Conservation (phyloP, 768 basidiomycete genomes). For the Suillus cothurnatus region DNA sequence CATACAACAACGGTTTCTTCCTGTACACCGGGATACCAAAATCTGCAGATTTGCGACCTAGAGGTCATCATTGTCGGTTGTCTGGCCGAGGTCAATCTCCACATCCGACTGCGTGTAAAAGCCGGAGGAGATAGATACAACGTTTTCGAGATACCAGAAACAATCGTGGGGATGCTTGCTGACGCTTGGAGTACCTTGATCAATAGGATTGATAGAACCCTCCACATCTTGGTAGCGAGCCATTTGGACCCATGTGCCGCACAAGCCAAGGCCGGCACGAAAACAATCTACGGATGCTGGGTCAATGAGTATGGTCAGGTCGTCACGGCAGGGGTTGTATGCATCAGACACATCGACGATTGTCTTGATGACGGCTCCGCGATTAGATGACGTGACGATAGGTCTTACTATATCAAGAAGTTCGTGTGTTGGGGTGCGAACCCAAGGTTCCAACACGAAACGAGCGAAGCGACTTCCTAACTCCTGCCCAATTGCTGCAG, state of each 20-base stretch:
- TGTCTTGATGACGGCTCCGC: slow-evolving; percentile 25
- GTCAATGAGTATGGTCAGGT: slow-evolving; percentile 33
- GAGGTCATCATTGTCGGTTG: slow-evolving; percentile 1
- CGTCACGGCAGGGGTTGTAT: slow-evolving; percentile 42
- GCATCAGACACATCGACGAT: slow-evolving; percentile 6
- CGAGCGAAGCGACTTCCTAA: slow-evolving; percentile 44
- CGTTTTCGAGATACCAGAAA: slow-evolving; percentile 62
- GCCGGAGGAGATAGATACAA: slow-evolving; percentile 52
- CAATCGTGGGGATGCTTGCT: slow-evolving; percentile 18
- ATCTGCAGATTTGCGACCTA: background rate
- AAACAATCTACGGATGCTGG: slow-evolving; percentile 17
- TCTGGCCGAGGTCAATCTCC: slow-evolving; percentile 3
- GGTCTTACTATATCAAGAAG: slow-evolving; percentile 39
- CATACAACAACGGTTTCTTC: background rate
- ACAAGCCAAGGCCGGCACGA: slow-evolving; percentile 34
- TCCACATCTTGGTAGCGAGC: slow-evolving; percentile 16
- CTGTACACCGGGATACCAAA: background rate
- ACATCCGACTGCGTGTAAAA: slow-evolving; percentile 38
- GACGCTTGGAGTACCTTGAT: background rate
- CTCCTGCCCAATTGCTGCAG: slow-evolving; percentile 41
- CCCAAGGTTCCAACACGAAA: slow-evolving; percentile 59
- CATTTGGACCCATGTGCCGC: slow-evolving; percentile 39
- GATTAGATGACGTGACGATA: slow-evolving; percentile 32
- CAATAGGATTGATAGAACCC: background rate
- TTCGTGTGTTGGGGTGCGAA: slow-evolving; percentile 29